These are phyloP conservation scores for Beauveria rudraprayagi DNA, from an alignment of 2,329 filamentous ascomycete species.

Conservation along the genomic window DNA sequence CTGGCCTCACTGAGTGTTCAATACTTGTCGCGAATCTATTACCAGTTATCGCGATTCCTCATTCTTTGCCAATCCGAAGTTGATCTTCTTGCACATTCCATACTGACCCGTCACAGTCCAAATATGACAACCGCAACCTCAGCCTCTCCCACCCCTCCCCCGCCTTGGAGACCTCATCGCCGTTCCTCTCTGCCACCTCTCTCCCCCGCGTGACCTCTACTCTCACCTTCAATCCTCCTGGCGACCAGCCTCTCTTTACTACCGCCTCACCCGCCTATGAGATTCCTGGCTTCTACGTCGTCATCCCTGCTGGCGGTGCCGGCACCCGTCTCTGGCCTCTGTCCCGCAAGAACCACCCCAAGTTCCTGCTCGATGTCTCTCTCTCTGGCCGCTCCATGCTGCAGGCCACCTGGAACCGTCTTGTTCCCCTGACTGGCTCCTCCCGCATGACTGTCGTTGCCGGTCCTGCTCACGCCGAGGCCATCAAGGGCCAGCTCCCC, in stretches of 20 bases:
- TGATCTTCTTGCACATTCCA: not conserved
- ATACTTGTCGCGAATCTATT: not conserved
- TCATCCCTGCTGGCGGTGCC: slow-evolving; percentile 21
- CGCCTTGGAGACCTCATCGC: slow-evolving; percentile 8
- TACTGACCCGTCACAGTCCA: not conserved
- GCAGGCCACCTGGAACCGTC: slow-evolving; percentile 20
- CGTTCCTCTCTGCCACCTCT: slow-evolving; percentile 12
- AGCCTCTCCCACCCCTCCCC: slow-evolving; percentile 5
- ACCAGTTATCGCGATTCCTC: not conserved
- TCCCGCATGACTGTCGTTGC: slow-evolving; percentile 20
- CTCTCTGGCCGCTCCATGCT: slow-evolving; percentile 20
- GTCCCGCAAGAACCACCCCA: slow-evolving; percentile 21
- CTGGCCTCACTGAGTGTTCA: not conserved
- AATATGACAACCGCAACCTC: slow-evolving; percentile 6
- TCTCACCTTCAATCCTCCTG: slow-evolving; percentile 9
- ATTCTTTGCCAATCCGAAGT: not conserved
- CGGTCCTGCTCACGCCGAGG: slow-evolving; percentile 19
- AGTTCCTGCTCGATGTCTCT: slow-evolving; percentile 20
- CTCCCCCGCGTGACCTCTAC: slow-evolving; percentile 12
- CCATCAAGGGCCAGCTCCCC: slow-evolving; percentile 18
- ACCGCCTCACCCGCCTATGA: slow-evolving; percentile 16
- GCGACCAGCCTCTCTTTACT: slow-evolving; percentile 10
- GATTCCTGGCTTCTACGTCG: slow-evolving; percentile 21
- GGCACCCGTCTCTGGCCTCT: slow-evolving; percentile 21
- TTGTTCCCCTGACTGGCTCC: slow-evolving; percentile 19